Evolutionary conservation across 768 basidiomycete species (phyloP), one percentile per base, ranked within the genome.

Genomic region (Hebeloma cylindrosporum): DNA sequence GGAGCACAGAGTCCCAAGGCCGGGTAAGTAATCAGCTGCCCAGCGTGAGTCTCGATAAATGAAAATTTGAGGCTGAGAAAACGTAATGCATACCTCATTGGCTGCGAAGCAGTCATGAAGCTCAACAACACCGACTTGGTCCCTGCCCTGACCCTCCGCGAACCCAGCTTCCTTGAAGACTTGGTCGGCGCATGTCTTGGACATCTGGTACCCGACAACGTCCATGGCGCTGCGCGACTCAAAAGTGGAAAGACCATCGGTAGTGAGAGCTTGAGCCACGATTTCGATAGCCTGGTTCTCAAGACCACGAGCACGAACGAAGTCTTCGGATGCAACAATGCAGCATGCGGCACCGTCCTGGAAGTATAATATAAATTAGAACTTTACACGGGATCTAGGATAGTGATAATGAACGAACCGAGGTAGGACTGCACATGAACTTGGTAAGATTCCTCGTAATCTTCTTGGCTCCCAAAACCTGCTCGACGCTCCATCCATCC

Each of bases 201-300:
- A 75, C 88, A 93, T 93, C 41, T 73, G 65, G 40, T 83, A 90
- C 2, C 89, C 90, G n/a, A 86, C 79, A 2, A 90, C 72, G 47
- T 92, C 84, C 79, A 93, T 91, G 1, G 85, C 75, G 52, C 82
- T 85, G 21, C 65, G 66, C 43, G 76, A 75, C 54, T 87, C 82
- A 49, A 86, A 89, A 2, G 88, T 77, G 10, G 63, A 62, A 2
- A 79, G 70, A 9, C 73, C 70, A 57, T 92, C 91, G 1, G 89
- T 93, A 27, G 72, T 67, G 26, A 91, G 66, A 2, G 73, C 75
- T 50, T 78, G 77, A 0, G 81, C 77, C 16, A 86, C 80, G 35
- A 93, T 82, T 59, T 93, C 90, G 49, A 91, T 88, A 11, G 88
- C 88, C 58, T 93, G 90, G 58, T 90, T 93, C 65, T 91, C 83